Evolutionary conservation across 306 rosid species (phyloP), one percentile per base, ranked within the genome.

Genomic region (Dicorynia guianensis): DNA sequence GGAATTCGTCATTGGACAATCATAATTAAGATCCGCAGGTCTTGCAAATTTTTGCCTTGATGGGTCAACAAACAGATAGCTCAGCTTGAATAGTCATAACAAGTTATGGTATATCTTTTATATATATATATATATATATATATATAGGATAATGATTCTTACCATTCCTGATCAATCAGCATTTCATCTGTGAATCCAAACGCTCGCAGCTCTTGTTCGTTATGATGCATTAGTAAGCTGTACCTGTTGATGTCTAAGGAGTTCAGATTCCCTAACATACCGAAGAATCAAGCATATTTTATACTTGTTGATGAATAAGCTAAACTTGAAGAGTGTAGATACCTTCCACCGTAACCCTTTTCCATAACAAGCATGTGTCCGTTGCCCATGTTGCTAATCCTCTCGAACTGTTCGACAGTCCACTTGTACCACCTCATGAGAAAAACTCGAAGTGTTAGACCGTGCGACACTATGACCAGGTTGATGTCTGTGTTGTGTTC

Each of bases 391-490:
- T 94, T 94, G 59, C 80, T 67, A 20, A 94, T 86, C 10, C 86
- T 68, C 61, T 94, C 95, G 15, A 90, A 94, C 57, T 94, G 97
- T 47, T 89, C 61, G 3, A 94, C 97, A 0, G 94, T 88, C 98
- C 98, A 94, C 66, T 94, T 88, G 81, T 89, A 94, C 97, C 97
- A 91, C 67, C 97, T 91, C 97, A 89, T 91, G 2, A 94, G 91
- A 55, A 94, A 94, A 59, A 94, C 97, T 80, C 98, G 60, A 2
- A 91, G 88, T 4, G 97, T 94, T 57, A 94, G 77, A 25, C 97
- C 98, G 61, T 94, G 97, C 0, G 96, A 91, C 63, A 94, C 97
- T 0, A 91, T 70, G 0, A 94, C 95, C 72, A 94, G 77, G 82
- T 89, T 94, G 78, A 94, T 89, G 48, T 89, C 86, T 33, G 77